phyloP scores from a whole-genome alignment of 225 moss, liverwort and hornwort genomes.

The Thuidium tamariscinum region DNA sequence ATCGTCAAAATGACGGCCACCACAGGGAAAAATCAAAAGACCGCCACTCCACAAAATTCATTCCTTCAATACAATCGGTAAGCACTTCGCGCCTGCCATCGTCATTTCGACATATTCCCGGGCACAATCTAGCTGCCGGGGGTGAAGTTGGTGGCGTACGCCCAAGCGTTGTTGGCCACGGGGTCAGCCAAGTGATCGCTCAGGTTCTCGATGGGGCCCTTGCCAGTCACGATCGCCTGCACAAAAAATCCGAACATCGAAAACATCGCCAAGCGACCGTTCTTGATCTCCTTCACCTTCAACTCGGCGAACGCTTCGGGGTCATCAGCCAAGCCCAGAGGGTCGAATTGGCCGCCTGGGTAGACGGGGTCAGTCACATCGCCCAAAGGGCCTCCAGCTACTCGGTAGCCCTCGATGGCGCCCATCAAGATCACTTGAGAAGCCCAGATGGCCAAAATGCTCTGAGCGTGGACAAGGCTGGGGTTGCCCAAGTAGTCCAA shows the following conservation, averaged over 20 bases:
- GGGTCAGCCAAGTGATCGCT: constrained; percentile 4
- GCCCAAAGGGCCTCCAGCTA: background rate
- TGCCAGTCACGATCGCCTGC: constrained; percentile 11
- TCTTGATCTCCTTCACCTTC: constrained; percentile 5
- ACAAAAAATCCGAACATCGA: background rate
- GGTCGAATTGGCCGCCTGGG: background rate
- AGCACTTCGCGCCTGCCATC: background rate
- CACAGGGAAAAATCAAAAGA: background rate
- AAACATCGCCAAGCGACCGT: background rate
- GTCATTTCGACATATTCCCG: no score
- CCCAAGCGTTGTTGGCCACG: background rate
- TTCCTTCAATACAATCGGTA: background rate
- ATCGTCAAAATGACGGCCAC: background rate
- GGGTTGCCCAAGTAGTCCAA: constrained; percentile 8
- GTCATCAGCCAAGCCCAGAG: background rate
- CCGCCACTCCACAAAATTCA: background rate
- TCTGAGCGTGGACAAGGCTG: background rate
- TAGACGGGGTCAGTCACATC: background rate
- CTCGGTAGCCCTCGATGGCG: background rate
- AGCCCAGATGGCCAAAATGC: constrained; percentile 24
- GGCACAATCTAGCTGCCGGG: background rate
- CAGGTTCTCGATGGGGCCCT: constrained; percentile 13
- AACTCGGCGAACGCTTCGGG: background rate
- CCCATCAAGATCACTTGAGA: constrained; percentile 6
- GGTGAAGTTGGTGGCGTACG: constrained; percentile 21